A percentile compares a stretch with the other conserved stretches of the same genome.
Evolutionary conservation across 768 basidiomycete genomes (phyloP).

Genomic region (Amanita inopinata): DNA sequence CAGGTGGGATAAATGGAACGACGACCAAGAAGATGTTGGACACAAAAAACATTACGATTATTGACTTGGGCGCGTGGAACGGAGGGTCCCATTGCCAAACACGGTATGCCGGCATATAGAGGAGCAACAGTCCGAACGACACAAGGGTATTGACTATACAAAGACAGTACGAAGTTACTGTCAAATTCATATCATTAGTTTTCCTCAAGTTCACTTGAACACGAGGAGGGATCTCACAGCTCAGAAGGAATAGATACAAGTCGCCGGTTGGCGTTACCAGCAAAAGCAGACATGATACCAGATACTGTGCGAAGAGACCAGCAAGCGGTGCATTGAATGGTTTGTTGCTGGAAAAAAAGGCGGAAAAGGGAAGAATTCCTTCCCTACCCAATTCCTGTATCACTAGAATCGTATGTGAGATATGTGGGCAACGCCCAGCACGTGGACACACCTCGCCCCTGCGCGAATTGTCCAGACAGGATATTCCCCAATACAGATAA

Average conservation of each 20-base stretch:
- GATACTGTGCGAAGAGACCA: constrained; percentile 54
- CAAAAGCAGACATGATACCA: constrained; percentile 46
- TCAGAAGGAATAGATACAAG: constrained; percentile 63
- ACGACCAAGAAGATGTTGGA: constrained; percentile 58
- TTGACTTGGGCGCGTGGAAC: constrained; percentile 41
- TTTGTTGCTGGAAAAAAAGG: constrained; percentile 60
- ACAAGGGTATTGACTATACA: constrained; percentile 51
- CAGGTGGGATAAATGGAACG: constrained; percentile 56
- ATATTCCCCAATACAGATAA: constrained; percentile 58
- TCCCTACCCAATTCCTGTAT: constrained; percentile 69
- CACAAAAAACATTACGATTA: constrained; percentile 45
- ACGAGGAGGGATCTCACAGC: constrained; percentile 29
- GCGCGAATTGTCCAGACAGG: constrained; percentile 52
- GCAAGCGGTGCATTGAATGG: constrained; percentile 61
- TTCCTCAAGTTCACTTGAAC: background rate
- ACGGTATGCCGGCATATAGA: constrained; percentile 34
- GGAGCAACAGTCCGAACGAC: constrained; percentile 51
- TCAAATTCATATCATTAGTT: background rate
- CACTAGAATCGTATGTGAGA: constrained; percentile 27
- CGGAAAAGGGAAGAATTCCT: constrained; percentile 55
- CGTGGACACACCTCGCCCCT: constrained; percentile 44
- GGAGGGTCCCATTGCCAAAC: constrained; percentile 54
- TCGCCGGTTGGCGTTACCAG: constrained; percentile 59
- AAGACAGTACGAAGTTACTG: constrained; percentile 51
- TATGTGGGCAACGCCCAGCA: background rate